Percentiles rank a stretch among this genome's conserved stretches.
These are phyloP conservation scores for Suillus decipiens DNA, from an alignment of 768 basidiomycete species.

Conservation along the genomic window DNA sequence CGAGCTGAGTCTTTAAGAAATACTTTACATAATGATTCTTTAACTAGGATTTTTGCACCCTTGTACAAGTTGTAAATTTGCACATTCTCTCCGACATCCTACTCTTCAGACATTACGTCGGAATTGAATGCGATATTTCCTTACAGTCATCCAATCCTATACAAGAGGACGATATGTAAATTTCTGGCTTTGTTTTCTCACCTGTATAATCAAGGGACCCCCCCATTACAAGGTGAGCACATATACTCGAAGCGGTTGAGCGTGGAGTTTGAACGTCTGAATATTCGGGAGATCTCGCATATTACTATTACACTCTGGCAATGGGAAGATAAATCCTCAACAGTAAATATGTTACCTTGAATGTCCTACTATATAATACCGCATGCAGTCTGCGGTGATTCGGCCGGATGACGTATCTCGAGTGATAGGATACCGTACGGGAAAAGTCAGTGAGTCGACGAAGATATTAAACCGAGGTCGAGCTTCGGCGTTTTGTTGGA, in stretches of 20 bases:
- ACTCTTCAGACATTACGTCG: background rate
- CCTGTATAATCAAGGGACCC: background rate
- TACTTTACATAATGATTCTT: too few relatives aligned
- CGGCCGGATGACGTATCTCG: background rate
- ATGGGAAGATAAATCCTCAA: background rate
- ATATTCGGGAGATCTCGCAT: background rate
- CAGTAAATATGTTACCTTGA: background rate
- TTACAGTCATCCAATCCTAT: too few relatives aligned
- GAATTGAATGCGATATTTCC: background rate
- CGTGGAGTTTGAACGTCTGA: background rate
- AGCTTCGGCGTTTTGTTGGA: slow-evolving; percentile 26
- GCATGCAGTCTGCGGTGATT: background rate
- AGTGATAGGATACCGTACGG: background rate
- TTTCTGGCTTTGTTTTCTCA: background rate
- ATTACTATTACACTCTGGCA: background rate
- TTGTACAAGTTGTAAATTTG: background rate
- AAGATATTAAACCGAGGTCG: slow-evolving; percentile 14
- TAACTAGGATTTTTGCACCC: too few relatives aligned
- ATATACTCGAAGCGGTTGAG: background rate
- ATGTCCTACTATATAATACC: background rate
- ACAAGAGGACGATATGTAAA: background rate
- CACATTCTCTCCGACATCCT: background rate
- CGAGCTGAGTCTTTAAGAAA: too few relatives aligned
- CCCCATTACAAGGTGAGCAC: background rate
- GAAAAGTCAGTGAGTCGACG: background rate